Conservation (phyloP, 768 basidiomycete species). For the Lactarius vividus region DNA sequence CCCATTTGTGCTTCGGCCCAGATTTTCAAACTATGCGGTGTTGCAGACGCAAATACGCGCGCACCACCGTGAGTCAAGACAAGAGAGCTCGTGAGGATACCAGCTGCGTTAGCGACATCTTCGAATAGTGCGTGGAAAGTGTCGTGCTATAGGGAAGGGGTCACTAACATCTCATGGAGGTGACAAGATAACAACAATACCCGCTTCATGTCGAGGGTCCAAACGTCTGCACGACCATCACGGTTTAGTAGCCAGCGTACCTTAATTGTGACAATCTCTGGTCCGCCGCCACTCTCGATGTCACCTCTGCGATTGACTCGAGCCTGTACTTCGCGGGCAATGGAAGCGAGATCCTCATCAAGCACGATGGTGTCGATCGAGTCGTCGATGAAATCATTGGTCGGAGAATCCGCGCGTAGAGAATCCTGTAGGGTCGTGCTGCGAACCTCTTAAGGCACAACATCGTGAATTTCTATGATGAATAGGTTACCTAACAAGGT, state of each 20-base stretch:
- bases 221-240: constrained; percentile 39
- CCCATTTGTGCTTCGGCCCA: constrained; percentile 69
- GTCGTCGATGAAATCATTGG: constrained; percentile 41
- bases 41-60: constrained; percentile 67
- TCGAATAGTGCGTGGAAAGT: constrained; percentile 65
- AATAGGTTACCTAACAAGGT: constrained; percentile 53
- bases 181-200: constrained; percentile 38
- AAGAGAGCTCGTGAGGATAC: constrained; percentile 48
- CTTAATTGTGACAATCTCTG: constrained; percentile 45
- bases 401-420: constrained; percentile 49
- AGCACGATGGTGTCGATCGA: constrained; percentile 48
- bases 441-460: constrained; percentile 15
- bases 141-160: constrained; percentile 47
- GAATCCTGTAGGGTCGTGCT: constrained; percentile 49
- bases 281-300: constrained; percentile 33
- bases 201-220: constrained; percentile 57
- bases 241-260: constrained; percentile 57
- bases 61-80: constrained; percentile 60
- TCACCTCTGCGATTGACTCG: constrained; percentile 31
- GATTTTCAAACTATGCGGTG: constrained; percentile 61
- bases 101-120: constrained; percentile 58
- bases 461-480: neutral
- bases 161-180: neutral
- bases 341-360: constrained; percentile 61
- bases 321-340: constrained; percentile 43